A percentile compares a stretch with the other conserved stretches of the same genome.
These are phyloP conservation scores for Rhodomyrtus tomentosa DNA, from an alignment of 345 rosid species.

Conservation along the genomic window DNA sequence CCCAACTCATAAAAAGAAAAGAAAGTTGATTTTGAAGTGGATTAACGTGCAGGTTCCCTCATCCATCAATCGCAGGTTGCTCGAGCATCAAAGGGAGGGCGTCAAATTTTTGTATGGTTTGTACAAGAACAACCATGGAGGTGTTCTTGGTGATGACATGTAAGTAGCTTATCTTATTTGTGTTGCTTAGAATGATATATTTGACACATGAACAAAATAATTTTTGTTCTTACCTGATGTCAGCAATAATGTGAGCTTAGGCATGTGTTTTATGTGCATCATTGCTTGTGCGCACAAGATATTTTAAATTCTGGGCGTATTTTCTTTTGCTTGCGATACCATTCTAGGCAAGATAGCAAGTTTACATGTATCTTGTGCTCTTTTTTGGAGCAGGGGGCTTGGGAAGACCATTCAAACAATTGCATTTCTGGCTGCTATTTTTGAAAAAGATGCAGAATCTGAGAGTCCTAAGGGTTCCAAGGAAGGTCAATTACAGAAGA, in stretches of 20 bases:
- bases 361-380: background rate
- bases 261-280: background rate
- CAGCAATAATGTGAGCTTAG: background rate
- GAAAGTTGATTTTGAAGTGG: background rate
- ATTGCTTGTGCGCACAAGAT: background rate
- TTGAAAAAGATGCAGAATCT: constrained; percentile 56
- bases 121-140: constrained; percentile 74
- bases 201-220: background rate
- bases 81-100: constrained; percentile 84
- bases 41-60: constrained; percentile 56
- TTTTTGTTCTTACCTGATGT: background rate
- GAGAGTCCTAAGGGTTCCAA: constrained; percentile 9
- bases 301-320: background rate
- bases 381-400: constrained; percentile 48
- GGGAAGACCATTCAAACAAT: constrained; percentile 97
- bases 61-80: constrained; percentile 79
- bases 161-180: constrained; percentile 14
- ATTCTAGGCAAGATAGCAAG: background rate
- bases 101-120: constrained; percentile 62
- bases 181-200: background rate
- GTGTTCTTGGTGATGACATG: constrained; percentile 98
- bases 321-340: background rate
- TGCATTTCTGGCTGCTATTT: constrained; percentile 85
- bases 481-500: constrained; percentile 15
- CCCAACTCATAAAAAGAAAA: background rate